These are phyloP conservation scores for Pontederia paniculata DNA, from an alignment of 176 grass and related monocot species.

Conservation along the genomic window DNA sequence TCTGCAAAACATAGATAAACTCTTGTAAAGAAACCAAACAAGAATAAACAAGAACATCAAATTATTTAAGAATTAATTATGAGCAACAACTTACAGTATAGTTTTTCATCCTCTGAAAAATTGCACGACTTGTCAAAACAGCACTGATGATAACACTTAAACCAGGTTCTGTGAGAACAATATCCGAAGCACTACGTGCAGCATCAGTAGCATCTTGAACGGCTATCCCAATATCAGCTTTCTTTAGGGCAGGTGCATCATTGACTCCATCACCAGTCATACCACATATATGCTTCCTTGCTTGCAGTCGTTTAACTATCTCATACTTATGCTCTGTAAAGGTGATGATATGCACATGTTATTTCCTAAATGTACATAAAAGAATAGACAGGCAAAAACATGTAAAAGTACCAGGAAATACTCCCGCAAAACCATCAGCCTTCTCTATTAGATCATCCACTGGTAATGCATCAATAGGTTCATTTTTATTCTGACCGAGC, in stretches of 20 bases:
- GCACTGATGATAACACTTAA: conserved; percentile 92
- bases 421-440: conserved; percentile 92
- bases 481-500: conserved; percentile 63
- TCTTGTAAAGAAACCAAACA: background rate
- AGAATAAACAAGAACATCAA: background rate
- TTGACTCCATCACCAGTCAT: conserved; percentile 96
- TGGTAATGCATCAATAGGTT: conserved; percentile 58
- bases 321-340: conserved; percentile 89
- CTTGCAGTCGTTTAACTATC: conserved; percentile 85
- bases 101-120: conserved; percentile 95
- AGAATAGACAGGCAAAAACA: background rate
- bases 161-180: conserved; percentile 80
- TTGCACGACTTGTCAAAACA: conserved; percentile 80
- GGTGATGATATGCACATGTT: conserved; percentile 2
- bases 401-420: conserved; percentile 57
- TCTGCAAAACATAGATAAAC: conserved; percentile 39
- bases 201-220: conserved; percentile 81
- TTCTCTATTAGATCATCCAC: conserved; percentile 88
- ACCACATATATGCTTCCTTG: conserved; percentile 79
- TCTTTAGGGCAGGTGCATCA: conserved; percentile 84
- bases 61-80: background rate
- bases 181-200: conserved; percentile 78
- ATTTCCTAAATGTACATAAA: too few relatives aligned
- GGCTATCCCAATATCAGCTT: conserved; percentile 92
- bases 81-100: conserved; percentile 40